These are phyloP conservation scores for Nannochloropsis oceanica DNA, from an alignment of 108 stramenopile genomes.

Conservation along the genomic window DNA sequence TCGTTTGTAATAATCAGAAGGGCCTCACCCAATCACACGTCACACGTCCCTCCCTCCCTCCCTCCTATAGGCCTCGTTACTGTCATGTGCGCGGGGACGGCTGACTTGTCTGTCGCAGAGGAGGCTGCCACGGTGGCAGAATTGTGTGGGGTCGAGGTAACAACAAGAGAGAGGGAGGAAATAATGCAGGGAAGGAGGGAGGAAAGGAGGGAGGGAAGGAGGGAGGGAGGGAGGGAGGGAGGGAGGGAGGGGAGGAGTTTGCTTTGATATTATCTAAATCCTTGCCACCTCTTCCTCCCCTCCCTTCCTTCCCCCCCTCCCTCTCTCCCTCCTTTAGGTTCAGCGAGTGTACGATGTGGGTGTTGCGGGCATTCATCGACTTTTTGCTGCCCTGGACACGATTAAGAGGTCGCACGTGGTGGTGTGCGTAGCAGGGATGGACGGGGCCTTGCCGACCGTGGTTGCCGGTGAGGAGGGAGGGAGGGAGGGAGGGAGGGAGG, in stretches of 20 bases:
- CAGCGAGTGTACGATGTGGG: constrained; percentile 74
- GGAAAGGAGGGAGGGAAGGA: neutral
- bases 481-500: neutral
- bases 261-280: neutral
- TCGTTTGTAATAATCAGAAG: neutral
- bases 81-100: constrained; percentile 19
- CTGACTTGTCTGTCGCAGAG: constrained; percentile 22
- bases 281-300: neutral
- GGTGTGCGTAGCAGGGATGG: constrained; percentile 26
- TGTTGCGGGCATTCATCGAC: constrained; percentile 85
- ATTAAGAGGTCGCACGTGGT: neutral
- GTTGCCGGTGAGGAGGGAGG: constrained; percentile 46
- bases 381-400: constrained; percentile 37
- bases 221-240: neutral
- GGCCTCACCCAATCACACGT: neutral
- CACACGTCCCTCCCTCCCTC: neutral
- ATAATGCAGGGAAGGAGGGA: too few species aligned
- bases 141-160: constrained; percentile 17
- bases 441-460: constrained; percentile 70
- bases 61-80: constrained; percentile 4
- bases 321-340: constrained; percentile 21
- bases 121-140: constrained; percentile 17
- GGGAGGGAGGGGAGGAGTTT: neutral
- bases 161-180: too few species aligned
- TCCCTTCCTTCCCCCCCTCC: neutral